Percentiles rank a stretch among this genome's conserved stretches.
These are phyloP conservation scores for Nicotiana obtusifolia DNA, from an alignment of 257 asterid species.

Conservation along the genomic window DNA sequence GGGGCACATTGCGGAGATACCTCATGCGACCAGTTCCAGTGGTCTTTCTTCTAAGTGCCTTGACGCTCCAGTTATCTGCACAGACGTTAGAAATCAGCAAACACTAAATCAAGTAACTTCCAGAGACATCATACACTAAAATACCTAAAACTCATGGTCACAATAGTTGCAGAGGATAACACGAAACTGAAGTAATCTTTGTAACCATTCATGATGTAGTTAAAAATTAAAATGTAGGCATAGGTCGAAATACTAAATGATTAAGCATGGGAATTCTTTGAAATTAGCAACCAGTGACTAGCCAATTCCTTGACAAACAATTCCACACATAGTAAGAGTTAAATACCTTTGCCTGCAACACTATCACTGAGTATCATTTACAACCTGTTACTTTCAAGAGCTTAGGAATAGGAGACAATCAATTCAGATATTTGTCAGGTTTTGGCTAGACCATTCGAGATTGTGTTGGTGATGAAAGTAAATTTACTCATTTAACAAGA, in stretches of 20 bases:
- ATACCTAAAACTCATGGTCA: neutral
- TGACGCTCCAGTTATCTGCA: conserved; percentile 15
- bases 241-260: neutral
- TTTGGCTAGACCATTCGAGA: neutral
- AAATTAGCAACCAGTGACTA: neutral
- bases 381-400: neutral
- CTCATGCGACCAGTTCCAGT: conserved; percentile 22
- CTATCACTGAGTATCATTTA: too few species aligned
- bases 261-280: neutral
- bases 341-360: neutral
- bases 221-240: too few species aligned
- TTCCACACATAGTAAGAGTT: neutral
- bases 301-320: too few species aligned
- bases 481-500: neutral
- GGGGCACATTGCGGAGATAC: conserved; percentile 17
- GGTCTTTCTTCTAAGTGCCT: conserved; percentile 25
- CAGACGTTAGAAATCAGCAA: neutral
- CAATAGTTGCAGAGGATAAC: neutral
- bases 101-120: neutral
- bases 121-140: neutral
- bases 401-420: neutral
- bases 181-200: neutral
- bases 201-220: neutral
- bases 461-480: neutral
- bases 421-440: neutral